Conservation (phyloP, 169 alveolate species). For the Sarcocystis neurona region DNA sequence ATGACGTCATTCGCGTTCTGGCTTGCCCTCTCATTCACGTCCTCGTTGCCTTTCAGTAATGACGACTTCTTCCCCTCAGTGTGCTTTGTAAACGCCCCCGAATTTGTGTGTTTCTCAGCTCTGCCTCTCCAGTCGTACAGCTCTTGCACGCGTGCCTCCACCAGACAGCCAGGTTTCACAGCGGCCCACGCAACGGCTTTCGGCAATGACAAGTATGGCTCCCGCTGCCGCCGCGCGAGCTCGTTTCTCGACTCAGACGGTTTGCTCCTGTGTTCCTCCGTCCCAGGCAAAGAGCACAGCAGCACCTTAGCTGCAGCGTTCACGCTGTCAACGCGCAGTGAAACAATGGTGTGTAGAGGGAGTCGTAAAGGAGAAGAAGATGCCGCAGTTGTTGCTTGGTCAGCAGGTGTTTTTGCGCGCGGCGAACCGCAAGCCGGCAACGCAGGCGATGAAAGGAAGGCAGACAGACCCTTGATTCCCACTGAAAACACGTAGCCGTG, state of each 20-base stretch:
- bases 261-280: background rate
- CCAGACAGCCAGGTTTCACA: background rate
- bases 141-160: background rate
- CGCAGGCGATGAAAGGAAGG: background rate
- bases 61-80: background rate
- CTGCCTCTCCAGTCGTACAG: background rate
- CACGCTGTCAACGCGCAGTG: slow-evolving; percentile 2
- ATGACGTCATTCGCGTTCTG: background rate
- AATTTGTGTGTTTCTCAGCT: too few relatives aligned
- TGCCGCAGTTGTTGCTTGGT: too few relatives aligned
- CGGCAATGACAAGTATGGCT: background rate
- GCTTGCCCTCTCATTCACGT: background rate
- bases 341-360: background rate
- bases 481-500: slow-evolving; percentile 32
- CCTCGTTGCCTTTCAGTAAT: background rate
- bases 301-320: background rate
- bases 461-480: background rate
- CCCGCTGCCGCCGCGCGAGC: background rate
- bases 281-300: background rate
- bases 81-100: too few relatives aligned
- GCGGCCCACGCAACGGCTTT: background rate
- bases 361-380: background rate
- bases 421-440: background rate
- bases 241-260: background rate
- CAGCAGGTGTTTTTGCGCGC: background rate